These are phyloP conservation scores for Zygosaccharomyces pseudobailii DNA, from an alignment of 1,139 yeast species.

Conservation along the genomic window DNA sequence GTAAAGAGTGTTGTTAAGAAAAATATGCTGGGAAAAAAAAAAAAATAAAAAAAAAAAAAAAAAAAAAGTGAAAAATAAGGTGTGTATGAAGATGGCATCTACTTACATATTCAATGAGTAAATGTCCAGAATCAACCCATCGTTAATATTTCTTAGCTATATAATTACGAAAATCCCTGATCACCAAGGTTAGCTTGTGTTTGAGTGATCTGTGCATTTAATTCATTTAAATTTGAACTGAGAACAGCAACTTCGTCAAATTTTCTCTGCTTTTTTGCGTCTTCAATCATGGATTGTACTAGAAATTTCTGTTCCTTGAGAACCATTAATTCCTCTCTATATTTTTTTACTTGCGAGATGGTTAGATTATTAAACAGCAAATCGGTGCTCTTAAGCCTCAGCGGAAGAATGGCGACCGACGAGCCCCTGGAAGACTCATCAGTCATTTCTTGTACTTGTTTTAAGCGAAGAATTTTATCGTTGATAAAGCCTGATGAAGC, in stretches of 20 bases:
- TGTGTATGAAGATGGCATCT: neutral
- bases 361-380: slow-evolving; percentile 20
- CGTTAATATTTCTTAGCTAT: neutral
- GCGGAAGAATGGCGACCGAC: slow-evolving; percentile 15
- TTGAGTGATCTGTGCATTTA: slow-evolving; percentile 47
- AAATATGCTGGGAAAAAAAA: neutral
- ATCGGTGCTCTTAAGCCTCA: slow-evolving; percentile 16
- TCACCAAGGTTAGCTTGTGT: slow-evolving; percentile 59
- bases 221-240: slow-evolving; percentile 54
- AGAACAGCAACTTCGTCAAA: slow-evolving; percentile 73
- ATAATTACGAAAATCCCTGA: slow-evolving; percentile 43
- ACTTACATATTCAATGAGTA: neutral
- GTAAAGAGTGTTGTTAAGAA: neutral
- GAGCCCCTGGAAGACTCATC: slow-evolving; percentile 12
- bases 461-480: slow-evolving; percentile 50
- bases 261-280: slow-evolving; percentile 59
- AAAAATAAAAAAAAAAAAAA: neutral
- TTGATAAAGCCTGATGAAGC: slow-evolving; percentile 49
- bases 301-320: slow-evolving; percentile 77
- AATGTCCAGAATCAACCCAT: too few relatives aligned
- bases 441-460: slow-evolving; percentile 41
- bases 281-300: slow-evolving; percentile 57
- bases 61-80: too few relatives aligned
- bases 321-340: slow-evolving; percentile 77
- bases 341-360: slow-evolving; percentile 47